These are phyloP conservation scores for Penicillium sp. DNA, from an alignment of 2,329 filamentous ascomycete genomes.

Conservation along the genomic window DNA sequence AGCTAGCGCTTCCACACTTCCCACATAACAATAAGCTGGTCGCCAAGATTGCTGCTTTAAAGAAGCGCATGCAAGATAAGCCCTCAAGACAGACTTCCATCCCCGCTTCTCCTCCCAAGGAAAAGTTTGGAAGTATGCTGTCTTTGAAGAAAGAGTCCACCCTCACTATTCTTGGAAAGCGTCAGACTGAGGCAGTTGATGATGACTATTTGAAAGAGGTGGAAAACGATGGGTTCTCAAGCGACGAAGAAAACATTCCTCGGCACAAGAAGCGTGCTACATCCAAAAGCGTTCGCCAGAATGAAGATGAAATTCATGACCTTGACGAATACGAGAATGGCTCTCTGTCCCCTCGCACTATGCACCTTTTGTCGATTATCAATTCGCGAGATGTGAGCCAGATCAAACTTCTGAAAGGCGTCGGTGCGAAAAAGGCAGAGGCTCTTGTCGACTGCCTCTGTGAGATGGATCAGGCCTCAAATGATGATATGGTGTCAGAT, in stretches of 20 bases:
- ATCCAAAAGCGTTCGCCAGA: slow-evolving; percentile 16
- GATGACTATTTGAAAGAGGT: slow-evolving; percentile 31
- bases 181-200: slow-evolving; percentile 32
- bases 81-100: slow-evolving; percentile 16
- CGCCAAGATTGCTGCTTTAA: slow-evolving; percentile 55
- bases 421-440: slow-evolving; percentile 50
- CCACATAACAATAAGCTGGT: slow-evolving; percentile 77
- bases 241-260: slow-evolving; percentile 33
- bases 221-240: slow-evolving; percentile 23
- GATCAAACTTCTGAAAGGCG: slow-evolving; percentile 49
- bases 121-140: slow-evolving; percentile 33
- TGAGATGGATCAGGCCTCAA: slow-evolving; percentile 38
- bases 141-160: slow-evolving; percentile 32
- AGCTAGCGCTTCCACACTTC: slow-evolving; percentile 80
- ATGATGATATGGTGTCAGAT: slow-evolving; percentile 14
- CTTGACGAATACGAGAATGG: slow-evolving; percentile 22
- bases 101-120: slow-evolving; percentile 20
- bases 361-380: slow-evolving; percentile 46
- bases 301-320: slow-evolving; percentile 16
- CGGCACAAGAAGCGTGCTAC: slow-evolving; percentile 31
- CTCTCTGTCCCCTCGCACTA: slow-evolving; percentile 42
- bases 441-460: slow-evolving; percentile 49
- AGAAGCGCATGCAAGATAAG: slow-evolving; percentile 48
- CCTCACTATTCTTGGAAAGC: slow-evolving; percentile 24
- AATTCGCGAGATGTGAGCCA: slow-evolving; percentile 47